These are phyloP conservation scores for Mortierella claussenii DNA, from an alignment of 192 early-diverging fungal genomes.

Conservation along the genomic window DNA sequence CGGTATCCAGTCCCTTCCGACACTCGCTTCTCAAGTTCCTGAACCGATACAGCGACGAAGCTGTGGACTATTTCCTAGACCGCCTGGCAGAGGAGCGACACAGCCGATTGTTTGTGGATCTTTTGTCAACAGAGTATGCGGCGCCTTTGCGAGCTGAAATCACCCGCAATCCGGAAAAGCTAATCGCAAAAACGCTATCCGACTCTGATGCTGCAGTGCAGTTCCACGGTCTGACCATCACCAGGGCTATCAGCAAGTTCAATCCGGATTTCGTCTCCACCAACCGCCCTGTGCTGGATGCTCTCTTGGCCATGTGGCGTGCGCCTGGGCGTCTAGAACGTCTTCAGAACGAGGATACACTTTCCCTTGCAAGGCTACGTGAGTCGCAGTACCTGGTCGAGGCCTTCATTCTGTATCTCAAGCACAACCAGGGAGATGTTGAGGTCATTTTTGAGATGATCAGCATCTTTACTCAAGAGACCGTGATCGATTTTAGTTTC, in stretches of 20 bases:
- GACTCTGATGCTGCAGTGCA: constrained; percentile 53
- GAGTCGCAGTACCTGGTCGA: constrained; percentile 75
- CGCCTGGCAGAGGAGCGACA: constrained; percentile 68
- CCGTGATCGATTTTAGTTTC: constrained; percentile 70
- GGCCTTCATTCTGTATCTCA: constrained; percentile 77
- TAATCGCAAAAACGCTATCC: constrained; percentile 61
- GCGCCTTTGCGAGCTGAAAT: constrained; percentile 73
- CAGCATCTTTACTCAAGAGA: constrained; percentile 73
- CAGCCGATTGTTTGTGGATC: constrained; percentile 72
- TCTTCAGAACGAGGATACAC: constrained; percentile 57
- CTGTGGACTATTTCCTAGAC: constrained; percentile 86
- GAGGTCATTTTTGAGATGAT: constrained; percentile 81
- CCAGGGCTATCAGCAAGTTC: constrained; percentile 62
- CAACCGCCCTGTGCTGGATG: constrained; percentile 60
- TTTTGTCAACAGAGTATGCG: constrained; percentile 65
- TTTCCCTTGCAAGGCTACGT: constrained; percentile 49
- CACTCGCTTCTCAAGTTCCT: constrained; percentile 90
- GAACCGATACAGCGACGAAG: constrained; percentile 88
- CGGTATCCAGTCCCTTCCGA: constrained; percentile 93
- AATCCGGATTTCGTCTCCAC: constrained; percentile 64
- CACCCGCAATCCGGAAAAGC: constrained; percentile 61
- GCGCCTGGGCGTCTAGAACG: constrained; percentile 56
- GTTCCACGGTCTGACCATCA: constrained; percentile 70
- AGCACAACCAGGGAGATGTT: constrained; percentile 69
- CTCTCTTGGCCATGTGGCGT: constrained; percentile 62